phyloP scores from a whole-genome alignment of 345 rosid species.

The Pistacia integerrima region DNA sequence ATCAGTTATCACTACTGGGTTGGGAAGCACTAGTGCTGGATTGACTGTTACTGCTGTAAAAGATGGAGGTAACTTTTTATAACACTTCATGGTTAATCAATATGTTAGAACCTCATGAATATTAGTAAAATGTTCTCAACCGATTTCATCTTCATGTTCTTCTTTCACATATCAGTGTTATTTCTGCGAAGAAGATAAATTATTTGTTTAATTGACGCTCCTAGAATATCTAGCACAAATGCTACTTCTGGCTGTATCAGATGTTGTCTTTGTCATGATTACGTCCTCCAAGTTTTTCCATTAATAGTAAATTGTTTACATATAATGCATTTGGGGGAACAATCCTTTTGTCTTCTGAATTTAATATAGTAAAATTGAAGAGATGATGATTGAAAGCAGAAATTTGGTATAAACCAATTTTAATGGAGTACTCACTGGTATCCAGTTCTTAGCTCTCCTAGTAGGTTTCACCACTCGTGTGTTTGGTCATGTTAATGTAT shows the following conservation, averaged over 20 bases:
- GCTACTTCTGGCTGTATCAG: no score
- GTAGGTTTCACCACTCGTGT: background rate
- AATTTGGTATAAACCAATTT: background rate
- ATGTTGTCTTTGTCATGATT: no score
- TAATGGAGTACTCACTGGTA: background rate
- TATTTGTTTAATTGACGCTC: no score
- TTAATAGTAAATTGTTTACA: background rate
- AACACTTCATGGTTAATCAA: background rate
- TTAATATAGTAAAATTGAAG: background rate
- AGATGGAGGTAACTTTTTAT: slow-evolving; percentile 69
- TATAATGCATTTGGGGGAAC: background rate
- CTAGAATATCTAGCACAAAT: no score
- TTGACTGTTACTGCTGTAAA: slow-evolving; percentile 97
- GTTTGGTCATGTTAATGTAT: background rate
- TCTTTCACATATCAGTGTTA: background rate
- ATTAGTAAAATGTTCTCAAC: background rate
- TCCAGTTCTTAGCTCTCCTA: background rate
- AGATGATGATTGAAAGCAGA: background rate
- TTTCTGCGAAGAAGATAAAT: no score
- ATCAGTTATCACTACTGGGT: slow-evolving; percentile 89
- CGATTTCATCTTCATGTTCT: background rate
- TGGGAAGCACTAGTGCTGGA: slow-evolving; percentile 99
- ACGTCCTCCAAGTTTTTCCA: background rate
- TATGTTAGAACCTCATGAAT: slow-evolving; percentile 4
- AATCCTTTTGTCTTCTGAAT: background rate